Evolutionary conservation across 169 alveolate genomes (phyloP).

Genomic region (Plasmodium reichenowi): DNA sequence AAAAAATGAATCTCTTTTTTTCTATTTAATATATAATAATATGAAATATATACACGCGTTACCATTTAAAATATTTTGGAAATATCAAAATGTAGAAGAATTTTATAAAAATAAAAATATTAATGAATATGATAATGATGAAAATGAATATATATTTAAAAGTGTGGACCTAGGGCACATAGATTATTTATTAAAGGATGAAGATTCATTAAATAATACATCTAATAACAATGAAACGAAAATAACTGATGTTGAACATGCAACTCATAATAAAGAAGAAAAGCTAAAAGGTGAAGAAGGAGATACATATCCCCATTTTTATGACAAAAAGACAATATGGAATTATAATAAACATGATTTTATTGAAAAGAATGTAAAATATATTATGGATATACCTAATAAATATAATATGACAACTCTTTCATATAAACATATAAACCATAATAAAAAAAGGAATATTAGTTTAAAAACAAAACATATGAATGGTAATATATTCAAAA

Average conservation of each 20-base stretch:
- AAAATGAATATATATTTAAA: constrained; percentile 66
- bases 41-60: constrained; percentile 37
- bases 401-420: too few species aligned
- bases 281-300: too few species aligned
- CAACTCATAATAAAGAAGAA: not conserved
- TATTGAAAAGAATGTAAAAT: too few species aligned
- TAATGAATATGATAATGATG: constrained; percentile 19
- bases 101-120: not conserved
- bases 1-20: constrained; percentile 57
- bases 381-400: too few species aligned
- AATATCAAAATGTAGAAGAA: constrained; percentile 31
- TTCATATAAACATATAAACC: too few species aligned
- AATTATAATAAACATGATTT: too few species aligned
- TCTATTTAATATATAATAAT: constrained; percentile 50
- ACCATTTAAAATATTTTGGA: constrained; percentile 72
- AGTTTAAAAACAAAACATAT: too few species aligned
- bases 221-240: constrained; percentile 1
- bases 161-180: constrained; percentile 32
- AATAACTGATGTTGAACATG: not conserved
- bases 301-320: too few species aligned
- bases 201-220: constrained; percentile 10
- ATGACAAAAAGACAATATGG: too few species aligned
- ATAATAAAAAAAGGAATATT: too few species aligned
- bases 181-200: constrained; percentile 40
- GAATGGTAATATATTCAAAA: too few species aligned